These are phyloP conservation scores for Trichoderma gracile DNA, from an alignment of 2,329 filamentous ascomycete genomes.

Conservation along the genomic window DNA sequence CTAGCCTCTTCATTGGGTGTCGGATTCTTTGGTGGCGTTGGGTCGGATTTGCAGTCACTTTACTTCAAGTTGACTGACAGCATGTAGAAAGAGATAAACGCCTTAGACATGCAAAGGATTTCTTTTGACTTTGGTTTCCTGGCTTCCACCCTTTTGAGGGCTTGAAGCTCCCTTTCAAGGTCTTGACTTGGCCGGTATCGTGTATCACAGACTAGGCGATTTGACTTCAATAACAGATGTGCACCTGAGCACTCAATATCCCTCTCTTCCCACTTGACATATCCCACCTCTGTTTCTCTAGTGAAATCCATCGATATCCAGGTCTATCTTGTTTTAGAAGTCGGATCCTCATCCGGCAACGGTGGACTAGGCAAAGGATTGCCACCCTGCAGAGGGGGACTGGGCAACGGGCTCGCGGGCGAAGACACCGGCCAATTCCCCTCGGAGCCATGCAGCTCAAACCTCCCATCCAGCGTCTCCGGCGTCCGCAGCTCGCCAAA, in stretches of 20 bases:
- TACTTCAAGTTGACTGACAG: neutral
- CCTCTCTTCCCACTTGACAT: neutral
- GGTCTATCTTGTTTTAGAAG: neutral
- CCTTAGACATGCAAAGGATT: neutral
- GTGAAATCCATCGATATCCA: neutral
- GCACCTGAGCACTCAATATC: neutral
- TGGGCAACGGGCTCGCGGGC: conserved; percentile 8
- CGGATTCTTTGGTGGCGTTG: conserved; percentile 1
- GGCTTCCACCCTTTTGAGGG: neutral
- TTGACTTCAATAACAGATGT: conserved; percentile 32
- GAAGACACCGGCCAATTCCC: conserved; percentile 19
- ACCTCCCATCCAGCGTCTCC: conserved; percentile 15
- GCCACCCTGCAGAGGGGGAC: neutral
- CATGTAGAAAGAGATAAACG: neutral
- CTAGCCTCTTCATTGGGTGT: conserved; percentile 1
- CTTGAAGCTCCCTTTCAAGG: neutral
- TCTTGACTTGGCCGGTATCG: conserved; percentile 32
- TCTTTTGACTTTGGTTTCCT: neutral
- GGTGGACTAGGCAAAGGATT: neutral
- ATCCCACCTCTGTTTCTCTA: too few relatives aligned
- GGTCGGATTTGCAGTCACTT: conserved; percentile 7
- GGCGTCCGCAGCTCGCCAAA: conserved; percentile 26
- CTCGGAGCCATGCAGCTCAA: conserved; percentile 16
- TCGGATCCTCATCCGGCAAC: neutral
- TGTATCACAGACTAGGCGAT: conserved; percentile 37